phyloP scores from a whole-genome alignment of 2,329 filamentous ascomycete genomes.

The Fonsecaea nubica region DNA sequence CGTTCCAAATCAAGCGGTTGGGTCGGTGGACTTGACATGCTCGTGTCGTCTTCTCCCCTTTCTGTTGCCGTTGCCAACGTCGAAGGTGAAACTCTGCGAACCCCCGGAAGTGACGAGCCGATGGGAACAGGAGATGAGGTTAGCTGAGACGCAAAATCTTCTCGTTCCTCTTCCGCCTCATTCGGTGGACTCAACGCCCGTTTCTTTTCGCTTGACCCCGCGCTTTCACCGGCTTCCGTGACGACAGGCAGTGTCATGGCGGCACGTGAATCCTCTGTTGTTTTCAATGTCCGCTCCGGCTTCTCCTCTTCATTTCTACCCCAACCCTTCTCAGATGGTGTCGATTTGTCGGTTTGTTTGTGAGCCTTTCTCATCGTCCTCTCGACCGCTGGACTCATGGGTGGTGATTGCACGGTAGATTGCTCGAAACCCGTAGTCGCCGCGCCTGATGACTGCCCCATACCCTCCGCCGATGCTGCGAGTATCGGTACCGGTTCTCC shows the following conservation, averaged over 20 bases:
- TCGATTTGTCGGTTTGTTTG: constrained; percentile 65
- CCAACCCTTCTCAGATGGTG: constrained; percentile 47
- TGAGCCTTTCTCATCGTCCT: constrained; percentile 67
- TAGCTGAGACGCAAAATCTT: not conserved
- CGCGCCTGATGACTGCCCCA: constrained; percentile 43
- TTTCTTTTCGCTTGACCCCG: constrained; percentile 52
- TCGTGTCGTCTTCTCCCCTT: constrained; percentile 26
- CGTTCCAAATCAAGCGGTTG: constrained; percentile 21
- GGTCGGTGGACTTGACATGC: constrained; percentile 24
- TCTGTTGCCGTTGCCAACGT: constrained; percentile 31
- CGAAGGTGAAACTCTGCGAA: constrained; percentile 35
- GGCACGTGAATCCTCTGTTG: constrained; percentile 61
- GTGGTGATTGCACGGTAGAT: constrained; percentile 40
- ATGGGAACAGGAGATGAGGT: constrained; percentile 6
- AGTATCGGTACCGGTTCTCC: constrained; percentile 22
- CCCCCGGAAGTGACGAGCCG: constrained; percentile 22
- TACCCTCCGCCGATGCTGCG: constrained; percentile 39
- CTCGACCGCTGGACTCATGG: constrained; percentile 53
- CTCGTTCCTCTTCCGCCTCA: constrained; percentile 16
- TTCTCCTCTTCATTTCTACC: constrained; percentile 62
- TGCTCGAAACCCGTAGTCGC: constrained; percentile 32
- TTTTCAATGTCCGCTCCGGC: constrained; percentile 67
- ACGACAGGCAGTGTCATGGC: constrained; percentile 77
- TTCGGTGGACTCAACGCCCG: constrained; percentile 24
- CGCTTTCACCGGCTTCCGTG: constrained; percentile 82